phyloP scores from a whole-genome alignment of 2,329 filamentous ascomycete genomes.

The Xylaria sp. region DNA sequence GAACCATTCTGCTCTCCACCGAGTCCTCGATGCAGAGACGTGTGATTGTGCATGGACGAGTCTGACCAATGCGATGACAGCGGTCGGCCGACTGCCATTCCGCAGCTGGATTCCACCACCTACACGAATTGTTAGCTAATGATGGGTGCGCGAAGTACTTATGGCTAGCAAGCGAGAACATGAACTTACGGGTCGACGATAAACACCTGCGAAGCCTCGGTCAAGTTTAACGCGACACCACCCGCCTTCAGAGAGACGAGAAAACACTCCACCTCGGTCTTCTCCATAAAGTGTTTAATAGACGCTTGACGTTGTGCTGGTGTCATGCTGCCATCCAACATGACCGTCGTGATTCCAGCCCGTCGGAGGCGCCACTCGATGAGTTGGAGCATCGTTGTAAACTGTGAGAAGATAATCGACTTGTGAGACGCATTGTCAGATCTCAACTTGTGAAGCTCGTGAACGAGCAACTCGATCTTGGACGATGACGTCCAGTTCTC shows the following conservation, averaged over 20 bases:
- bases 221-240: slow-evolving; percentile 93
- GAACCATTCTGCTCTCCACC: slow-evolving; percentile 93
- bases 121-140: slow-evolving; percentile 53
- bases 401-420: slow-evolving; percentile 97
- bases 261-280: slow-evolving; percentile 93
- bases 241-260: slow-evolving; percentile 95
- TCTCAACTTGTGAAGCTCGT: slow-evolving; percentile 90
- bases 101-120: slow-evolving; percentile 99
- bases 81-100: slow-evolving; percentile 98
- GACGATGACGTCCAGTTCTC: slow-evolving; percentile 98
- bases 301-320: slow-evolving; percentile 91
- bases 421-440: slow-evolving; percentile 95
- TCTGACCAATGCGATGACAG: slow-evolving; percentile 95
- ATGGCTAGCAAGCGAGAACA: not conserved
- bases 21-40: slow-evolving; percentile 96
- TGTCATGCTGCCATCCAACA: slow-evolving; percentile 98
- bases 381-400: slow-evolving; percentile 95
- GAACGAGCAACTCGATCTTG: slow-evolving; percentile 96
- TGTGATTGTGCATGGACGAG: slow-evolving; percentile 91
- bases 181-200: slow-evolving; percentile 89
- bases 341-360: slow-evolving; percentile 97
- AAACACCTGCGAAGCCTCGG: slow-evolving; percentile 93
- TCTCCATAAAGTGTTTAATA: slow-evolving; percentile 97
- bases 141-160: not conserved
- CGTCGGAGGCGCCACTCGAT: slow-evolving; percentile 96